Evolutionary conservation across 2,329 filamentous ascomycete species (phyloP), one percentile per base, ranked within the genome.

Genomic region (Verticillium tricorpus): DNA sequence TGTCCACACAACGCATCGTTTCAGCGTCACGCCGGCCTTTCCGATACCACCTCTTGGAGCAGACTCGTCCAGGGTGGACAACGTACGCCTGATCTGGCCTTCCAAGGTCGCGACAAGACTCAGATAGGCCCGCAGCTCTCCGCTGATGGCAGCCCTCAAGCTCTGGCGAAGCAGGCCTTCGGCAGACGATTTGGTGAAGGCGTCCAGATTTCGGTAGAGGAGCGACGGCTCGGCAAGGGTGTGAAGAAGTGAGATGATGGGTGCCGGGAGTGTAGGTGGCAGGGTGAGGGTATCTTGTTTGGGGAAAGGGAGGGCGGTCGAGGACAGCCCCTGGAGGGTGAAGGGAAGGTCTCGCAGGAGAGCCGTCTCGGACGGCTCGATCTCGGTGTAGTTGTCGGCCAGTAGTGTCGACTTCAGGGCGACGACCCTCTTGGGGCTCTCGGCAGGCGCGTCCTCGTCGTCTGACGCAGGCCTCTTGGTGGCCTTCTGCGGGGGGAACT

Each of bases 1-100:
- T 9, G 93, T 98, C 96, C 96, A 99, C 28, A 99, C 90, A 2
- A 99, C 90, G 69, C 94, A 98, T 72, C 95, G 84, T 74, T 98
- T 98, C 58, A 99, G 79, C 0, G 95, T 99, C 15, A 99, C 94
- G 1, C 93, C 93, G 1, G 91, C 89, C 69, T 93, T 95, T 6
- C 92, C 89, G 60, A 96, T 87, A 1, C 89, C 89, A 55, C 85
- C 84, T 56, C 88, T 83, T 2, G 90, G 86, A 4, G 85, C 85
- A 2, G 80, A 79, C 59, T 90, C 86, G 65, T 91, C 87, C n/a
- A 95, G 78, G 8, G 89, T 86, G 5, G 89, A 83, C 57, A 98
- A 78, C 1, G 93, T 93, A 64, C 91, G 84, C 62, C 94, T 86
- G 60, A 98, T 97, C 73, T 99, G 94, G 12, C 89, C 91, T 77